Conservation (phyloP, 306 rosid genomes). For the Trifolium pratense region DNA sequence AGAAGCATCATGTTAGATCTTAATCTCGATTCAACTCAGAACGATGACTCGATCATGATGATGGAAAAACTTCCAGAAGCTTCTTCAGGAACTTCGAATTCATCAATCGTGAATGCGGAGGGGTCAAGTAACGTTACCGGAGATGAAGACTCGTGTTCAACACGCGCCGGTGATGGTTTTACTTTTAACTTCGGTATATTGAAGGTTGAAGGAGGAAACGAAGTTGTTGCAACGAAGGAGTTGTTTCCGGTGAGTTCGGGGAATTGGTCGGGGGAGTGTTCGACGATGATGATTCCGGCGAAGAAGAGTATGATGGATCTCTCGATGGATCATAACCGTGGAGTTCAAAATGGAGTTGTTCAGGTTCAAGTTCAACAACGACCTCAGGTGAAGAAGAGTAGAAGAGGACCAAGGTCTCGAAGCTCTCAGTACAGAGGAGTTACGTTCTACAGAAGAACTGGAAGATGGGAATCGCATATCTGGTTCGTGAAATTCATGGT, state of each 20-base stretch:
- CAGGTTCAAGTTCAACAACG: conserved; percentile 61
- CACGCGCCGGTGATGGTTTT: conserved; percentile 68
- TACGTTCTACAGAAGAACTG: conserved; percentile 97
- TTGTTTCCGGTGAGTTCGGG: conserved; percentile 61
- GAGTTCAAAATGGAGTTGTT: conserved; percentile 51
- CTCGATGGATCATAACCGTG: conserved; percentile 54
- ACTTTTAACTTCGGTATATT: conserved; percentile 85
- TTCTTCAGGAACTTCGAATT: conserved; percentile 91
- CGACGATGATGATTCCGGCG: conserved; percentile 54
- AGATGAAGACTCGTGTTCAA: conserved; percentile 84
- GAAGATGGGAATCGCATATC: conserved; percentile 99
- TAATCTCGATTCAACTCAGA: conserved; percentile 53
- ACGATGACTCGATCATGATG: conserved; percentile 50
- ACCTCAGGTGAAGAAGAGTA: conserved; percentile 76
- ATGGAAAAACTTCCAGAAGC: conserved; percentile 61
- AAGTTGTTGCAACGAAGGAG: conserved; percentile 61
- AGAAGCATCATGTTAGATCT: conserved; percentile 73
- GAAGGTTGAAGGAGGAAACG: conserved; percentile 58
- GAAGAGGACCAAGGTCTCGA: conserved; percentile 98
- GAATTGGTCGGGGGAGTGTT: conserved; percentile 54
- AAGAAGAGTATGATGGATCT: conserved; percentile 73
- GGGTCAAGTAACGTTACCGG: conserved; percentile 73
- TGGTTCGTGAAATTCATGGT: conserved; percentile 63
- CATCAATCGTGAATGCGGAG: conserved; percentile 93
- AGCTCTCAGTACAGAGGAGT: conserved; percentile 99